Conservation (phyloP, 108 stramenopile species). For the Cylindrotheca fusiformis region DNA sequence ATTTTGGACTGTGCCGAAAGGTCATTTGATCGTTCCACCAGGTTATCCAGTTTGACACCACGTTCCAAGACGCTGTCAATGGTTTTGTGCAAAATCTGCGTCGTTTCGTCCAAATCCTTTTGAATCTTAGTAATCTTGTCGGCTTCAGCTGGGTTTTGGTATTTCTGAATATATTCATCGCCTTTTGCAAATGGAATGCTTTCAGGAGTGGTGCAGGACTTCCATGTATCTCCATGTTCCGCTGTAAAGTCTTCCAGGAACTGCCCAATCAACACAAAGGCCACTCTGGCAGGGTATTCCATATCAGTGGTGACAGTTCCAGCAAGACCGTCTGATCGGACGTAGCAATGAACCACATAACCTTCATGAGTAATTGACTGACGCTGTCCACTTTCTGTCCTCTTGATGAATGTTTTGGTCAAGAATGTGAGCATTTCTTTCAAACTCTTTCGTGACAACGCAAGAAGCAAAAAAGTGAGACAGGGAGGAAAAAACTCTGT, state of each 20-base stretch:
- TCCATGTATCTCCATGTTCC: slow-evolving; percentile 66
- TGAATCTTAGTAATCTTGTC: slow-evolving; percentile 99
- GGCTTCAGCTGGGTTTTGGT: slow-evolving; percentile 91
- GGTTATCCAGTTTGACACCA: slow-evolving; percentile 96
- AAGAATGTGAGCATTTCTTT: slow-evolving; percentile 98
- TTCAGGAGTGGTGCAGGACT: slow-evolving; percentile 56
- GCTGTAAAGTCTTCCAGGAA: slow-evolving; percentile 91
- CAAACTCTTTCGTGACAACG: slow-evolving; percentile 56
- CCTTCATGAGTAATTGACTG: slow-evolving; percentile 95
- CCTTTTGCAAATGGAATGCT: slow-evolving; percentile 53
- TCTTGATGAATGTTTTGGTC: slow-evolving; percentile 95
- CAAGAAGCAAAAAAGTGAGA: not conserved
- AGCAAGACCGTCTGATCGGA: slow-evolving; percentile 93
- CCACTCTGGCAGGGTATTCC: slow-evolving; percentile 98
- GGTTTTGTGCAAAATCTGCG: slow-evolving; percentile 97
- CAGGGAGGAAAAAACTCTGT: not conserved
- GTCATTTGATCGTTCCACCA: slow-evolving; percentile 96
- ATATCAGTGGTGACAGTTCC: slow-evolving; percentile 92
- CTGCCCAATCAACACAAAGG: slow-evolving; percentile 95
- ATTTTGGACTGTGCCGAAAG: slow-evolving; percentile 96
- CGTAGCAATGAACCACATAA: slow-evolving; percentile 98
- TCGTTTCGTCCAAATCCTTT: slow-evolving; percentile 98
- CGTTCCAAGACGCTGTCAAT: slow-evolving; percentile 97
- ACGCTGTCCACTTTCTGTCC: slow-evolving; percentile 96
- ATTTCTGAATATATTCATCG: slow-evolving; percentile 81